Conservation (phyloP, 1,284 basidiomycete species). For the Ustilago loliicola region DNA sequence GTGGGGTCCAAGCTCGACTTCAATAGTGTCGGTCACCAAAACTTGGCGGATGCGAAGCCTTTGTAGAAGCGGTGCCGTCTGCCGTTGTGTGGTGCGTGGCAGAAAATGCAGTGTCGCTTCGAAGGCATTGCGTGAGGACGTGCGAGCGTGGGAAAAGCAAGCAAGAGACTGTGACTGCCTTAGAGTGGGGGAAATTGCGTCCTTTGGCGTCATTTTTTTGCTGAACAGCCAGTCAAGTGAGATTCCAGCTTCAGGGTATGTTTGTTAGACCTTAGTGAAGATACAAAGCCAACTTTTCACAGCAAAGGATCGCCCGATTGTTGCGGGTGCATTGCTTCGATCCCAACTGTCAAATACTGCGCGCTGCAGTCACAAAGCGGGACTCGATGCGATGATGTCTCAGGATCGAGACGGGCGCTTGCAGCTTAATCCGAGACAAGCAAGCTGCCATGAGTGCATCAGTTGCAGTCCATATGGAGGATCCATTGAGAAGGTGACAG, state of each 20-base stretch:
- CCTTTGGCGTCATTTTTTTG: background rate
- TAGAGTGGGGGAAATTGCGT: background rate
- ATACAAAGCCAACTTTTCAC: background rate
- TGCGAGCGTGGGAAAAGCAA: conserved; percentile 6
- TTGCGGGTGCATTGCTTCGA: background rate
- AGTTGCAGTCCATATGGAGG: background rate
- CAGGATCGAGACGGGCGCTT: conserved; percentile 7
- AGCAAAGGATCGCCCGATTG: background rate
- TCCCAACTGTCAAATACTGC: conserved; percentile 22
- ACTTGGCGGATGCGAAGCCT: background rate
- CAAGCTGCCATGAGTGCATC: background rate
- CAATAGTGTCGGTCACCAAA: conserved; percentile 4
- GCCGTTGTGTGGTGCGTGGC: background rate
- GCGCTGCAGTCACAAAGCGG: background rate
- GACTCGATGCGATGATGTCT: background rate
- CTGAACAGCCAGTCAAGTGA: background rate
- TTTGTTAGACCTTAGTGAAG: too few relatives aligned
- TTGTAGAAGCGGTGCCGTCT: background rate
- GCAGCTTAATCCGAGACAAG: background rate
- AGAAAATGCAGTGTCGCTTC: background rate
- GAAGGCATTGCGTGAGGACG: conserved; percentile 3
- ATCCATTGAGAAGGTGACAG: background rate
- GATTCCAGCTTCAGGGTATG: background rate
- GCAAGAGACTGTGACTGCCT: too few relatives aligned
- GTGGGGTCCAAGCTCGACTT: background rate